phyloP scores from a whole-genome alignment of 176 grass and related monocot genomes.

The Cenchrus fungigraminus region DNA sequence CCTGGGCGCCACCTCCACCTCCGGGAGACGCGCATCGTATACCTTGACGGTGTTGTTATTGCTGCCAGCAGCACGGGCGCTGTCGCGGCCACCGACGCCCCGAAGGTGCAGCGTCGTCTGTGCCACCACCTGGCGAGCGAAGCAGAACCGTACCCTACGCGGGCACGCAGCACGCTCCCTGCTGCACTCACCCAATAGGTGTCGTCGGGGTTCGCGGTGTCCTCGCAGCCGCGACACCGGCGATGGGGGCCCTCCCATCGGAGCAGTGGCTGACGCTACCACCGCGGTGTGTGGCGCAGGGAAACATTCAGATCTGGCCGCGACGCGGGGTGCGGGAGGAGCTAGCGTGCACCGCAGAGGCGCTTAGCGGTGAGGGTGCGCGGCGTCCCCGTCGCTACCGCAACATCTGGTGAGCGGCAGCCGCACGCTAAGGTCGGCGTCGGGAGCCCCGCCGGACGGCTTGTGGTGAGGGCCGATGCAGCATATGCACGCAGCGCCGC shows the following conservation, averaged over 20 bases:
- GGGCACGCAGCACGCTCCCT: conserved; percentile 44
- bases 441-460: no score
- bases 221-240: neutral
- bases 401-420: no score
- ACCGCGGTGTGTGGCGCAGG: neutral
- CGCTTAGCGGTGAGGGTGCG: conserved; percentile 51
- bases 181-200: conserved; percentile 16
- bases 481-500: no score
- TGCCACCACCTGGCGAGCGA: conserved; percentile 30
- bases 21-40: conserved; percentile 41
- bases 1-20: neutral
- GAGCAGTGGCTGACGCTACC: neutral
- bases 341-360: conserved; percentile 44
- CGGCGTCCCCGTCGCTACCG: conserved; percentile 39
- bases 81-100: neutral
- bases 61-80: neutral
- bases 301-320: conserved; percentile 42
- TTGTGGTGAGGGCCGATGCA: no score
- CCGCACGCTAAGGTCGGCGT: no score
- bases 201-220: conserved; percentile 53
- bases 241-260: neutral
- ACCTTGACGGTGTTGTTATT: conserved; percentile 32
- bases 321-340: conserved; percentile 43
- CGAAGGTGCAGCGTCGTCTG: conserved; percentile 36
- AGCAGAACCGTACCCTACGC: conserved; percentile 45